Conservation (phyloP, 2,329 filamentous ascomycete species). For the Phialocephala sp. region DNA sequence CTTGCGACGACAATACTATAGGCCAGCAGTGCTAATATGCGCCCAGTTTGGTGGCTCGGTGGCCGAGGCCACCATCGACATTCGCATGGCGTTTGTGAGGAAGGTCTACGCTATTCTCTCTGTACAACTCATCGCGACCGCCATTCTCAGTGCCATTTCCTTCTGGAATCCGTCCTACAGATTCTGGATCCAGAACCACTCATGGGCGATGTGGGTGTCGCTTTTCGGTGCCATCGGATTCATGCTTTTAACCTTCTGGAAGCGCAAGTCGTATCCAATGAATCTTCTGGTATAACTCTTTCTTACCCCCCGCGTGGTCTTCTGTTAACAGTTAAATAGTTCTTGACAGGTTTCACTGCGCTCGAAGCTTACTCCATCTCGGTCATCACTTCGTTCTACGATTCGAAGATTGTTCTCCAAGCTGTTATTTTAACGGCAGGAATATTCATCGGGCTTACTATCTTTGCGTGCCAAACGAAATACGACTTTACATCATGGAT, state of each 20-base stretch:
- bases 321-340: neutral
- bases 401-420: constrained; percentile 82
- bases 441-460: constrained; percentile 78
- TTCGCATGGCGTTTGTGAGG: constrained; percentile 94
- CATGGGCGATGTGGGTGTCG: constrained; percentile 84
- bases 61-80: constrained; percentile 90
- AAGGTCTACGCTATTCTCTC: constrained; percentile 99
- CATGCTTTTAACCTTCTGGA: constrained; percentile 91
- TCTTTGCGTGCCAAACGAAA: constrained; percentile 96
- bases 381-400: constrained; percentile 90
- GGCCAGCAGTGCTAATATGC: constrained; percentile 24
- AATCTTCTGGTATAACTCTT: constrained; percentile 67
- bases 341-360: constrained; percentile 74
- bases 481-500: constrained; percentile 99
- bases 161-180: constrained; percentile 85
- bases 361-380: constrained; percentile 93
- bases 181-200: constrained; percentile 83
- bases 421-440: constrained; percentile 87
- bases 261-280: constrained; percentile 91
- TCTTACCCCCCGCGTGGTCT: too few relatives aligned
- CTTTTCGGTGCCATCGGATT: constrained; percentile 83
- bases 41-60: constrained; percentile 86
- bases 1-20: neutral
- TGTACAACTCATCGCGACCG: constrained; percentile 88
- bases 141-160: constrained; percentile 78